Evolutionary conservation across 768 basidiomycete species (phyloP).

Genomic region (Termitomyces sp.): DNA sequence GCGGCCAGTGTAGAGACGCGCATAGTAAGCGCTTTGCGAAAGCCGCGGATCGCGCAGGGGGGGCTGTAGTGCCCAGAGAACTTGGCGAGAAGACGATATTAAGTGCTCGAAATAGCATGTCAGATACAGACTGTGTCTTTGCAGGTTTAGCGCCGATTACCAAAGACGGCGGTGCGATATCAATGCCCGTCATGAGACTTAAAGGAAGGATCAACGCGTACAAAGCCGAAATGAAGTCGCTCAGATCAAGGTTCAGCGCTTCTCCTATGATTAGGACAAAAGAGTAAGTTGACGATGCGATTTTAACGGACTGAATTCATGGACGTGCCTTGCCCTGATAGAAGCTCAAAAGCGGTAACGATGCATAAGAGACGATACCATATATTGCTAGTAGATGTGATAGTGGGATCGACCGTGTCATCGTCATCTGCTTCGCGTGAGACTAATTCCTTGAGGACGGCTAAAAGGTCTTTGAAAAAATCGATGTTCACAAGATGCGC

Average conservation of each 20-base stretch:
- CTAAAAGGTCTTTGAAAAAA: slow-evolving; percentile 94
- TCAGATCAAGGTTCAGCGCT: slow-evolving; percentile 93
- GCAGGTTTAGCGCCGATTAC: slow-evolving; percentile 18
- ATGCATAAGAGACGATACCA: slow-evolving; percentile 76
- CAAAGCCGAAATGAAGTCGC: slow-evolving; percentile 79
- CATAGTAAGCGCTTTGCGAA: slow-evolving; percentile 90
- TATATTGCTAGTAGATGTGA: slow-evolving; percentile 27
- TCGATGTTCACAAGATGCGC: slow-evolving; percentile 97
- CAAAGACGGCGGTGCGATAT: slow-evolving; percentile 34
- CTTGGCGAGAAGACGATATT: slow-evolving; percentile 77
- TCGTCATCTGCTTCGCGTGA: slow-evolving; percentile 36
- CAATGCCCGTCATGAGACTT: slow-evolving; percentile 59
- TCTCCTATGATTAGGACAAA: slow-evolving; percentile 55
- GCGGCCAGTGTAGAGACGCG: slow-evolving; percentile 78
- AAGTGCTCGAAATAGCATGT: slow-evolving; percentile 85
- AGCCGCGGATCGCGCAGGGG: slow-evolving; percentile 78
- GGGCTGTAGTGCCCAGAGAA: slow-evolving; percentile 43
- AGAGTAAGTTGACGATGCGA: slow-evolving; percentile 1
- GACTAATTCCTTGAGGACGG: slow-evolving; percentile 77
- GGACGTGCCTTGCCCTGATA: slow-evolving; percentile 85
- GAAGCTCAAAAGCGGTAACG: slow-evolving; percentile 94
- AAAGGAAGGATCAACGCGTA: slow-evolving; percentile 80
- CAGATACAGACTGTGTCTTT: slow-evolving; percentile 37
- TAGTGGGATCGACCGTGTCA: slow-evolving; percentile 27
- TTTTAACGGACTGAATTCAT: slow-evolving; percentile 6